These are phyloP conservation scores for Rugonectria rugulosa DNA, from an alignment of 2,329 filamentous ascomycete species.

Conservation along the genomic window DNA sequence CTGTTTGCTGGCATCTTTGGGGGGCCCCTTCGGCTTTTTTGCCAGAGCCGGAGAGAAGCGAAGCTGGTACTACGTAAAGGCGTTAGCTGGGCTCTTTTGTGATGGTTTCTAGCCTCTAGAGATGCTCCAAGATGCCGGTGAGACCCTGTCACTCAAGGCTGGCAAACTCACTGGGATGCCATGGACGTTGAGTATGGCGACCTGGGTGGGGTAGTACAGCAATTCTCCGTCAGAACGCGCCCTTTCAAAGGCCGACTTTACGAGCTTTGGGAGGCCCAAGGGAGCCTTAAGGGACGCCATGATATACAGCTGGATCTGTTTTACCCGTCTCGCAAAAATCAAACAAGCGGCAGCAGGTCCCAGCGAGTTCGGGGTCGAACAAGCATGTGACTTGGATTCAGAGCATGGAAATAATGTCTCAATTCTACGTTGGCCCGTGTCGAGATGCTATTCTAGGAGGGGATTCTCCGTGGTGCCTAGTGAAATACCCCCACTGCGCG, in stretches of 20 bases:
- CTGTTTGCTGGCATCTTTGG: slow-evolving; percentile 39
- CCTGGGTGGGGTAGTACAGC: slow-evolving; percentile 63
- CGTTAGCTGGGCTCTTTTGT: slow-evolving; percentile 4
- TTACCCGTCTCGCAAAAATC: neutral
- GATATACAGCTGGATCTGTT: slow-evolving; percentile 1
- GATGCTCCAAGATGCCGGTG: no score
- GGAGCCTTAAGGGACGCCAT: slow-evolving; percentile 54
- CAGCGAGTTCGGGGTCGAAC: neutral
- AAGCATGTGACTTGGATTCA: no score
- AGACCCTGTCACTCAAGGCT: no score
- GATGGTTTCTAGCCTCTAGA: no score
- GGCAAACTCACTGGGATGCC: slow-evolving; percentile 53
- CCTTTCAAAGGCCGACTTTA: slow-evolving; percentile 56
- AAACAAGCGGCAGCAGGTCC: neutral
- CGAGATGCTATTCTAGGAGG: no score
- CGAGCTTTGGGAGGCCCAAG: slow-evolving; percentile 58
- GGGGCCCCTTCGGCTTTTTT: slow-evolving; percentile 66
- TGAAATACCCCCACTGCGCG: no score
- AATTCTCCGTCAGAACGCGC: slow-evolving; percentile 58
- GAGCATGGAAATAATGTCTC: neutral
- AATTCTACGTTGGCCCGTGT: neutral
- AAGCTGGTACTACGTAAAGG: slow-evolving; percentile 68
- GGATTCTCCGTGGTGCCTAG: no score
- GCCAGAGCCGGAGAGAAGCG: slow-evolving; percentile 74
- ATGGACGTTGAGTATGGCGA: slow-evolving; percentile 54